Percentiles rank a stretch among this genome's conserved stretches.
Evolutionary conservation across 208 protist species (phyloP).

Genomic region (Plasmodiophora brassicae): DNA sequence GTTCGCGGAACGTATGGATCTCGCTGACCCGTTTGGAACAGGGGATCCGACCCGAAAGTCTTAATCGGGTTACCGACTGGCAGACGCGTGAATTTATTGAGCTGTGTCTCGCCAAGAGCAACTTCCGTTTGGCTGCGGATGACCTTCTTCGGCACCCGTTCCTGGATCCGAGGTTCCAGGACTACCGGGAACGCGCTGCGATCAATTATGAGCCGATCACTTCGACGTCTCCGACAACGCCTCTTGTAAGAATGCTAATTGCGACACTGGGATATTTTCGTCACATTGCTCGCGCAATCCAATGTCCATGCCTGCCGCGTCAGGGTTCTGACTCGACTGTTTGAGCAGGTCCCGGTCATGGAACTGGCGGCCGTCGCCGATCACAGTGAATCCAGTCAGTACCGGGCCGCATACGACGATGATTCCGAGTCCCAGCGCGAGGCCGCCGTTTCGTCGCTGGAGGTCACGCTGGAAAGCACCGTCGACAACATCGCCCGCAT

Average conservation of each 20-base stretch:
- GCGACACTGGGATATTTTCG: too few species aligned
- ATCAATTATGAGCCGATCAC: slow-evolving; percentile 14
- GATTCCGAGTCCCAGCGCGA: too few species aligned
- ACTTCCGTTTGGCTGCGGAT: slow-evolving; percentile 22
- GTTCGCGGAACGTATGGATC: neutral
- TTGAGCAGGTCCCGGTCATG: slow-evolving; percentile 2
- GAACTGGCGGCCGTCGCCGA: neutral
- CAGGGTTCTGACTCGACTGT: too few species aligned
- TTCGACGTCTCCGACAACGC: neutral
- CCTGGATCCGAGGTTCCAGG: neutral
- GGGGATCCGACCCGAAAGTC: neutral
- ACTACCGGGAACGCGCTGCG: neutral
- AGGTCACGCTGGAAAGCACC: neutral
- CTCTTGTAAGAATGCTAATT: neutral
- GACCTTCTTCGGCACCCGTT: slow-evolving; percentile 29
- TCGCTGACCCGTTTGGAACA: neutral
- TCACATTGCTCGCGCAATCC: too few species aligned
- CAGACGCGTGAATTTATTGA: slow-evolving; percentile 41
- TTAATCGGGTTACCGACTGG: neutral
- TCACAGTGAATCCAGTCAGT: too few species aligned
- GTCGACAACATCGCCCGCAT: neutral
- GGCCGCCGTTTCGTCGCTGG: neutral
- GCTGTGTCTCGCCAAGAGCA: slow-evolving; percentile 3
- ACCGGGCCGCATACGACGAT: too few species aligned
- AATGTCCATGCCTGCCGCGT: too few species aligned